phyloP scores from a whole-genome alignment of 306 rosid genomes.

The Vigna trinervia region DNA sequence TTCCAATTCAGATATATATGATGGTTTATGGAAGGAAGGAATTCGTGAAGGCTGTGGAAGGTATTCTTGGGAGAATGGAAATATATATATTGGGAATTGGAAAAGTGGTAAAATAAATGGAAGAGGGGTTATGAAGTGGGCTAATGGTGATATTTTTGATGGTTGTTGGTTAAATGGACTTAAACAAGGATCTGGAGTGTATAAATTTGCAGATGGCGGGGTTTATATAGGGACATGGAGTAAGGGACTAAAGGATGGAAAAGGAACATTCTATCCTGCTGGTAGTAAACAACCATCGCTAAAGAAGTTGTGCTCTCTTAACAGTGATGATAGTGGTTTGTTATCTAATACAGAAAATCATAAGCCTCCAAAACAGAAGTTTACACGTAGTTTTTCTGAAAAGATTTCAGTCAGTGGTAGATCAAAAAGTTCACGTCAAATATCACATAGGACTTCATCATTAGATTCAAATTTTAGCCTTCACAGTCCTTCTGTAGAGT shows the following conservation, averaged over 20 bases:
- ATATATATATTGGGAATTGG: slow-evolving; percentile 80
- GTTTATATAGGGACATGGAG: slow-evolving; percentile 91
- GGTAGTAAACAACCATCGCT: slow-evolving; percentile 74
- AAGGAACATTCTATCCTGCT: slow-evolving; percentile 83
- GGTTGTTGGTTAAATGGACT: slow-evolving; percentile 85
- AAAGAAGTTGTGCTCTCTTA: slow-evolving; percentile 63
- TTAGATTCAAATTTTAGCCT: slow-evolving; percentile 48
- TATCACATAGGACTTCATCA: slow-evolving; percentile 57
- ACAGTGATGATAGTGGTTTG: slow-evolving; percentile 40
- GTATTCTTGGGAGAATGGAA: slow-evolving; percentile 78
- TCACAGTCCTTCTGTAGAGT: slow-evolving; percentile 48
- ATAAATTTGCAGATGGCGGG: slow-evolving; percentile 77
- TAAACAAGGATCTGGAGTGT: slow-evolving; percentile 83
- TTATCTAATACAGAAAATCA: slow-evolving; percentile 47
- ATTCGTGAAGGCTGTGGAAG: slow-evolving; percentile 80
- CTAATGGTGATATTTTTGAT: slow-evolving; percentile 74
- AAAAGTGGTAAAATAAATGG: slow-evolving; percentile 81
- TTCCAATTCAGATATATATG: slow-evolving; percentile 72
- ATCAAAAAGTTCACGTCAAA: slow-evolving; percentile 52
- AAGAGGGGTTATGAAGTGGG: slow-evolving; percentile 94
- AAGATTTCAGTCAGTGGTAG: slow-evolving; percentile 53
- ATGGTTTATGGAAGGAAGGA: slow-evolving; percentile 97
- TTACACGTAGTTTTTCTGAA: slow-evolving; percentile 68
- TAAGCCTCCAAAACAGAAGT: slow-evolving; percentile 46
- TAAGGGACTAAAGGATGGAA: slow-evolving; percentile 88